Percentiles rank a stretch among this genome's conserved stretches.
Evolutionary conservation across 495 filamentous ascomycete species (phyloP).

Genomic region (Penicillium malachiteum): DNA sequence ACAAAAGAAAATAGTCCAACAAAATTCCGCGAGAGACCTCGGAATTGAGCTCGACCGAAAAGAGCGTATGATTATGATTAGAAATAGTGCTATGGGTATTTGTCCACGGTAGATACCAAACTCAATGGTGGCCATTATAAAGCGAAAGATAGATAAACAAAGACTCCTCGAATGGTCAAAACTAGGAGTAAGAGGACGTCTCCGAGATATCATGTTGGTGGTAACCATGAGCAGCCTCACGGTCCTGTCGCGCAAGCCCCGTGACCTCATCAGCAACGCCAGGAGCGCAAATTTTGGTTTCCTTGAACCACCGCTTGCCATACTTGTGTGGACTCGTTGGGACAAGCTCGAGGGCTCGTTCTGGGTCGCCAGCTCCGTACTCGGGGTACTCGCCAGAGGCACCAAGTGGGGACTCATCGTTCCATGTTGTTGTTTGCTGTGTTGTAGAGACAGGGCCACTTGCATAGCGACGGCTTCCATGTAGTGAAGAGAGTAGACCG

Average conservation of each 20-base stretch:
- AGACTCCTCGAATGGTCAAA: background rate
- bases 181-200: background rate
- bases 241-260: background rate
- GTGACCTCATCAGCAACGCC: constrained; percentile 8
- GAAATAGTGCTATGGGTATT: background rate
- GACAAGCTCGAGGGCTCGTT: constrained; percentile 25
- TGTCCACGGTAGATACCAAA: too few species aligned
- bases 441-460: constrained; percentile 14
- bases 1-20: background rate
- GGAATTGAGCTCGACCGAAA: background rate
- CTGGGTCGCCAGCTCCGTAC: constrained; percentile 28
- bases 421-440: constrained; percentile 30
- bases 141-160: background rate
- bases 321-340: constrained; percentile 15
- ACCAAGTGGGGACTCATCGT: constrained; percentile 33
- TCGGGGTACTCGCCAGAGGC: constrained; percentile 35
- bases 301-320: constrained; percentile 2
- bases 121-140: too few species aligned
- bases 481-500: constrained; percentile 31
- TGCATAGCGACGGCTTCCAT: constrained; percentile 16
- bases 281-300: constrained; percentile 7
- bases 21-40: too few species aligned
- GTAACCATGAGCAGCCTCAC: background rate
- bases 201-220: background rate
- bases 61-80: background rate